Evolutionary conservation across 345 rosid genomes (phyloP).

Genomic region (Ricinus communis): DNA sequence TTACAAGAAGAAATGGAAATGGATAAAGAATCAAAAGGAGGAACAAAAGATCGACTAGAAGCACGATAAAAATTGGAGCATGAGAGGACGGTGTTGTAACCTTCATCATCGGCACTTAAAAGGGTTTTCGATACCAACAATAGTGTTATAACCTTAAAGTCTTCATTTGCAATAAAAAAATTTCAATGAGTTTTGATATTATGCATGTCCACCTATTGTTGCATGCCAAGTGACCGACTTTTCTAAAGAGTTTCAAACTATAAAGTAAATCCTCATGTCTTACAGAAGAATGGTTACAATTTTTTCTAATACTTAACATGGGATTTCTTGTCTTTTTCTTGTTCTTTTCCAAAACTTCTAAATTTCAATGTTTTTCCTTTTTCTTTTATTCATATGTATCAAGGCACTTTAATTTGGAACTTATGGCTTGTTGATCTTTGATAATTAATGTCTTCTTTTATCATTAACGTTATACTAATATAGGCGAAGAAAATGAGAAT

Average conservation of each 20-base stretch:
- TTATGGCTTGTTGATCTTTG: neutral
- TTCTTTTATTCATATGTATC: neutral
- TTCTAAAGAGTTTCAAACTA: neutral
- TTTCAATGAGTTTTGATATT: too few relatives aligned
- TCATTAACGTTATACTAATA: constrained; percentile 19
- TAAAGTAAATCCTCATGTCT: neutral
- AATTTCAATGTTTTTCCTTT: neutral
- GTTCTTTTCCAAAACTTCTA: too few relatives aligned
- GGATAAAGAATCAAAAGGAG: too few relatives aligned
- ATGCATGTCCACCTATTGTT: neutral
- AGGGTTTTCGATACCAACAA: too few relatives aligned
- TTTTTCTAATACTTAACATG: neutral
- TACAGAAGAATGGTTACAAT: neutral
- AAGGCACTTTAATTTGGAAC: neutral
- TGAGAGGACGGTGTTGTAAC: too few relatives aligned
- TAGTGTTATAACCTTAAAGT: too few relatives aligned
- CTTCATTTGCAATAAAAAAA: too few relatives aligned
- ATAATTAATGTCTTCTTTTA: neutral
- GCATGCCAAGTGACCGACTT: neutral
- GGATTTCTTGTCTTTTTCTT: too few relatives aligned
- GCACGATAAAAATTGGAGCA: too few relatives aligned
- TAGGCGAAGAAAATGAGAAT: constrained; percentile 89
- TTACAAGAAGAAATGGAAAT: too few relatives aligned
- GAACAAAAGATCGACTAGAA: too few relatives aligned
- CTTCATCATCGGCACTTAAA: too few relatives aligned